phyloP scores from a whole-genome alignment of 139 green algal species.

The Chlorella sp. region DNA sequence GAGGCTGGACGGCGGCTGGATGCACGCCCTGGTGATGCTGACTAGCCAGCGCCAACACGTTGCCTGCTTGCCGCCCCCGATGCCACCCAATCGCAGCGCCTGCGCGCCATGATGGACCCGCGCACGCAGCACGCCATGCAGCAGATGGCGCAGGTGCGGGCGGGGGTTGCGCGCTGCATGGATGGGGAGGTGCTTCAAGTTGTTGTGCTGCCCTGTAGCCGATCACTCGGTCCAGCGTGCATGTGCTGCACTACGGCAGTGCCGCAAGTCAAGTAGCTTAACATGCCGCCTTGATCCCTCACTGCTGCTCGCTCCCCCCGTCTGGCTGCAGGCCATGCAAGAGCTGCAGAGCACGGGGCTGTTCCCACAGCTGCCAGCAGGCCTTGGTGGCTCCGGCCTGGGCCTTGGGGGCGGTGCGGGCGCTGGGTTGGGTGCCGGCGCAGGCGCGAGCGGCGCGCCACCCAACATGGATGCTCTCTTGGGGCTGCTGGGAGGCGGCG shows the following conservation, averaged over 20 bases:
- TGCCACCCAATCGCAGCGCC: constrained; percentile 44
- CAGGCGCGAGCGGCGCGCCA: constrained; percentile 8
- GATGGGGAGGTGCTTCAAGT: background rate
- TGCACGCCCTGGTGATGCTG: too few species aligned
- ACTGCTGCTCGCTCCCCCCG: background rate
- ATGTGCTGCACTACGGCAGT: background rate
- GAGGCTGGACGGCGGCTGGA: too few species aligned
- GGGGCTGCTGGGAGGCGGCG: constrained; percentile 24
- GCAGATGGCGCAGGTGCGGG: constrained; percentile 48
- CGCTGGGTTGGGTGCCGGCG: background rate
- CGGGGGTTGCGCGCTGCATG: background rate
- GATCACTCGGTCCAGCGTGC: background rate
- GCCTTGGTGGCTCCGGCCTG: background rate
- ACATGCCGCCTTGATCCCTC: too few species aligned
- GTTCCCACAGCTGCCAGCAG: background rate
- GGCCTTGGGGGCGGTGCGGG: background rate
- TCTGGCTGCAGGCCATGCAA: constrained; percentile 20
- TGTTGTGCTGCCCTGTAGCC: background rate
- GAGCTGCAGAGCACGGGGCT: constrained; percentile 1
- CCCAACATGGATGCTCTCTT: constrained; percentile 37
- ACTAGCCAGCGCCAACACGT: too few species aligned
- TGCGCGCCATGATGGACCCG: constrained; percentile 82
- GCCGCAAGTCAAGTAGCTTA: too few species aligned
- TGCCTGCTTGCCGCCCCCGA: too few species aligned
- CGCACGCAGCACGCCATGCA: constrained; percentile 73